A percentile compares a stretch with the other conserved stretches of the same genome.
phyloP scores from a whole-genome alignment of 2,329 filamentous ascomycete species.

The Phialemonium atrogriseum region DNA sequence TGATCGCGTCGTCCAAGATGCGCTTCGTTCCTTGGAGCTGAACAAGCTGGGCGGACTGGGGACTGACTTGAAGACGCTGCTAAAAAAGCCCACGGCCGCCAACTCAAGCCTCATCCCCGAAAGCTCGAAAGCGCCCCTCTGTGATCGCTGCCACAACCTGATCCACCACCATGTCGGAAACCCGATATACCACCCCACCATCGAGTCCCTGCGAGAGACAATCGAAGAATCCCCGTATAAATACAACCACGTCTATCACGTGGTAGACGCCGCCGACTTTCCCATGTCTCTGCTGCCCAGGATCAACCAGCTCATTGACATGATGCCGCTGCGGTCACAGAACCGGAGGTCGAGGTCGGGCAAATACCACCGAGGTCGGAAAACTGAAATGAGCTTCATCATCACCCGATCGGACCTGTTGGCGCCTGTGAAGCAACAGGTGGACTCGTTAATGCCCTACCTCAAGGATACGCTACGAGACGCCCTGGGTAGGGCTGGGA shows the following conservation, averaged over 20 bases:
- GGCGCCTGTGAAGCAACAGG: slow-evolving; percentile 73
- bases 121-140: slow-evolving; percentile 49
- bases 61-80: slow-evolving; percentile 26
- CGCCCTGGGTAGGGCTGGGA: slow-evolving; percentile 59
- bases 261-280: slow-evolving; percentile 93
- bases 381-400: slow-evolving; percentile 79
- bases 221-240: slow-evolving; percentile 83
- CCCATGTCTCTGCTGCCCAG: slow-evolving; percentile 84
- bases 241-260: slow-evolving; percentile 90
- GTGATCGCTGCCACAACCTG: slow-evolving; percentile 80
- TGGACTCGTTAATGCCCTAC: slow-evolving; percentile 81
- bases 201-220: slow-evolving; percentile 74
- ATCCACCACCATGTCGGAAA: slow-evolving; percentile 64
- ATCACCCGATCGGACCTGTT: slow-evolving; percentile 84
- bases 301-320: slow-evolving; percentile 60
- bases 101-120: slow-evolving; percentile 4
- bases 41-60: slow-evolving; percentile 36
- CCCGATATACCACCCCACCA: slow-evolving; percentile 70
- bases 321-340: slow-evolving; percentile 66
- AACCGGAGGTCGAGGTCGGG: slow-evolving; percentile 68
- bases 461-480: slow-evolving; percentile 68
- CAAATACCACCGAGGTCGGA: slow-evolving; percentile 58
- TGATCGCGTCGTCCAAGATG: slow-evolving; percentile 38
- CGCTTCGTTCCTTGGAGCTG: slow-evolving; percentile 32
- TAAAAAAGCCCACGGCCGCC: slow-evolving; percentile 1